Conservation (phyloP, 352 stramenopile species). For the Blastocystis sp. region DNA sequence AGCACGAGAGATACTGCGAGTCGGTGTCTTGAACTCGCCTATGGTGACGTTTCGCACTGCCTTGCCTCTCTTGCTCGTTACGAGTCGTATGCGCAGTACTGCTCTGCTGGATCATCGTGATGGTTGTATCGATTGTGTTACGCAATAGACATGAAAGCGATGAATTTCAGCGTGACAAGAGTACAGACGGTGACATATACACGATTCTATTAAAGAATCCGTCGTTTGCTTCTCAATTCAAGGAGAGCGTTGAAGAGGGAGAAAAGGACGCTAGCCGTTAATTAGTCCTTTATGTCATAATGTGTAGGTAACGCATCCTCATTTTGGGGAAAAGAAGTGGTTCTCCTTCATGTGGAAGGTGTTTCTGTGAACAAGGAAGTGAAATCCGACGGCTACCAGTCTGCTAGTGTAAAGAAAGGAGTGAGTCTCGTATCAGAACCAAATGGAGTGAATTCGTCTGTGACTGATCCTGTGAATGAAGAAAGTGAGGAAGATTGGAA, state of each 20-base stretch:
- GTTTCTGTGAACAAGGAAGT: too few species aligned
- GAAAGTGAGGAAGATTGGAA: background rate
- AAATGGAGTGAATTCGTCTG: background rate
- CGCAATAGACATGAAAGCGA: too few species aligned
- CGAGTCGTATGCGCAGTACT: conserved; percentile 7
- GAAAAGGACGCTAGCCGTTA: background rate
- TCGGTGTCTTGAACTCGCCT: background rate
- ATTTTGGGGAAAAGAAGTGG: too few species aligned
- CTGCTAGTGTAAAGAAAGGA: too few species aligned
- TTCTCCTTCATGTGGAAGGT: too few species aligned
- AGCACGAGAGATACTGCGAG: background rate
- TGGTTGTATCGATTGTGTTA: too few species aligned
- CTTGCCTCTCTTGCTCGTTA: background rate
- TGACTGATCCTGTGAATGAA: background rate
- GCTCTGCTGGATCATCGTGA: background rate
- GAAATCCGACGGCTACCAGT: too few species aligned
- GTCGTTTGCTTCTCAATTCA: background rate
- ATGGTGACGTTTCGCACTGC: background rate
- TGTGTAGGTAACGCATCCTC: too few species aligned
- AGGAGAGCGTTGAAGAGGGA: background rate
- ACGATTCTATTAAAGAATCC: background rate
- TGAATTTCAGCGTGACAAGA: too few species aligned
- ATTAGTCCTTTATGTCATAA: too few species aligned
- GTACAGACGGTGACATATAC: background rate
- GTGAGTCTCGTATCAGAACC: too few species aligned